These are phyloP conservation scores for Dryas integrifolia DNA, from an alignment of 331 rosid genomes.

Conservation along the genomic window DNA sequence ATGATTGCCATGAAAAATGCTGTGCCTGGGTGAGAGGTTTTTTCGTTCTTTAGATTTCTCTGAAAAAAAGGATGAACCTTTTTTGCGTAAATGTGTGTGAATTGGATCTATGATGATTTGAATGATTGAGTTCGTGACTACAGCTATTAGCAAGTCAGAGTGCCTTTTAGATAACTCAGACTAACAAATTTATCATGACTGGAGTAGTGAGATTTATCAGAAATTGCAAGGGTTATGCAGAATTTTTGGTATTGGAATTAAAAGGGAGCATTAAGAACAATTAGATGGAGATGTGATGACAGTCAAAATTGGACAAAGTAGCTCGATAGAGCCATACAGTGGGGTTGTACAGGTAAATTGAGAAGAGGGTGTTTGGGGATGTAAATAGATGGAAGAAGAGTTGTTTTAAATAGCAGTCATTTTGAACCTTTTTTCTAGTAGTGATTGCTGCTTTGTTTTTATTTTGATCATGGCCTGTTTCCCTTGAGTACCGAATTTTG, in stretches of 20 bases:
- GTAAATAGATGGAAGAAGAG: not conserved
- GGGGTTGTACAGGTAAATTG: not conserved
- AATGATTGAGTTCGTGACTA: not conserved
- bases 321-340: not conserved
- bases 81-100: not conserved
- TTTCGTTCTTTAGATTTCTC: not conserved
- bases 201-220: not conserved
- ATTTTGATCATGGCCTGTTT: not conserved
- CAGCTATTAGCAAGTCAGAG: not conserved
- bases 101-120: not conserved
- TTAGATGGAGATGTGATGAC: not conserved
- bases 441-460: not conserved
- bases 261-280: not conserved
- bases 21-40: conserved; percentile 54
- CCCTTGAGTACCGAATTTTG: not conserved
- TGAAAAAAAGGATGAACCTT: not conserved
- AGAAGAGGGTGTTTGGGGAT: not conserved
- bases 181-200: not conserved
- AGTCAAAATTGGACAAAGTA: not conserved
- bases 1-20: conserved; percentile 40
- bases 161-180: not conserved
- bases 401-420: not conserved
- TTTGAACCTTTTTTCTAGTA: not conserved
- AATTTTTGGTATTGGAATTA: not conserved
- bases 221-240: not conserved